A percentile compares a stretch with the other conserved stretches of the same genome.
phyloP scores from a whole-genome alignment of 495 filamentous ascomycete genomes.

The Coniosporium apollinis region DNA sequence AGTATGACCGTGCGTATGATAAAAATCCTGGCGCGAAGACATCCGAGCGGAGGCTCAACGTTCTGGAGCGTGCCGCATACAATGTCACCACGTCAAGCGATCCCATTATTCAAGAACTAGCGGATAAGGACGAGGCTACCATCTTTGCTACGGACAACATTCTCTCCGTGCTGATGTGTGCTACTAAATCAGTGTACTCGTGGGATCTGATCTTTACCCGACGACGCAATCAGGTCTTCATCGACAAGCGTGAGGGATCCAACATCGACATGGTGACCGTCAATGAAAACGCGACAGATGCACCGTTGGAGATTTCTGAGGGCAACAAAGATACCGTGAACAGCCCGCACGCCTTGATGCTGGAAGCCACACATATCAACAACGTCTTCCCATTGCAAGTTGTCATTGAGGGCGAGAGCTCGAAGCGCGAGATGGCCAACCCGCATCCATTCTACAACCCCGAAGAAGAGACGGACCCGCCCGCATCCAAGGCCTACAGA shows the following conservation, averaged over 20 bases:
- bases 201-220: conserved; percentile 91
- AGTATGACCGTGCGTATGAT: conserved; percentile 91
- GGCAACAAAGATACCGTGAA: conserved; percentile 91
- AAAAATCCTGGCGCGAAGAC: conserved; percentile 70
- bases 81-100: conserved; percentile 94
- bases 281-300: conserved; percentile 97
- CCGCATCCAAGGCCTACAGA: conserved; percentile 92
- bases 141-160: conserved; percentile 96
- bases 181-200: conserved; percentile 84
- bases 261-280: conserved; percentile 94
- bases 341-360: conserved; percentile 71
- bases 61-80: conserved; percentile 86
- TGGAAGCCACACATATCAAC: conserved; percentile 98
- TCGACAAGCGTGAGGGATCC: conserved; percentile 91
- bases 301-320: conserved; percentile 77
- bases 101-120: conserved; percentile 89
- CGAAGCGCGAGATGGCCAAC: conserved; percentile 66
- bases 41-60: conserved; percentile 66
- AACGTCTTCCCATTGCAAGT: conserved; percentile 96
- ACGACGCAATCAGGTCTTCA: conserved; percentile 88
- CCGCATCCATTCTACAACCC: conserved; percentile 97
- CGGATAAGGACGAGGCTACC: conserved; percentile 90
- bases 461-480: conserved; percentile 76
- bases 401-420: conserved; percentile 57
- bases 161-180: conserved; percentile 97